These are phyloP conservation scores for Fusarium odoratissimum DNA, from an alignment of 2,329 filamentous ascomycete genomes.

Conservation along the genomic window DNA sequence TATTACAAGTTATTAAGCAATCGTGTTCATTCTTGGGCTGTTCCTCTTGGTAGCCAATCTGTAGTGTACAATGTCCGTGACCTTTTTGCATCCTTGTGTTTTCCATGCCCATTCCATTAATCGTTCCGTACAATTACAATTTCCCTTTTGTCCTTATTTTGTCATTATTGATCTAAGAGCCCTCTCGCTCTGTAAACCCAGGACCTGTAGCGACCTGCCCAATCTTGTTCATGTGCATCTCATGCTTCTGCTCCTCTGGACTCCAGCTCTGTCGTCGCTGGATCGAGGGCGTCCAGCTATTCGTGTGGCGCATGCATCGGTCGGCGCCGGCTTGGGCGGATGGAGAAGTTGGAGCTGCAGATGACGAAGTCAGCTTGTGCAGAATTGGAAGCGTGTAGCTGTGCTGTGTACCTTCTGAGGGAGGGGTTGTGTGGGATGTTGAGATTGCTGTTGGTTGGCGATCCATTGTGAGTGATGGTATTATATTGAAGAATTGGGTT, in stretches of 20 bases:
- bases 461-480: conserved; percentile 16
- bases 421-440: conserved; percentile 23
- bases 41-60: neutral
- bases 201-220: conserved; percentile 50
- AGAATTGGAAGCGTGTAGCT: neutral
- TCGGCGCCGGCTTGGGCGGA: conserved; percentile 45
- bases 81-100: neutral
- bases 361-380: conserved; percentile 12
- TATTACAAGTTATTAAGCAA: neutral
- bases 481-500: neutral
- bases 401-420: conserved; percentile 19
- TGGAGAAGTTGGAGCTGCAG: conserved; percentile 25
- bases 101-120: neutral
- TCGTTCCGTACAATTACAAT: neutral
- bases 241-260: conserved; percentile 65
- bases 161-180: neutral
- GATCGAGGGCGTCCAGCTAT: conserved; percentile 58
- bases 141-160: neutral
- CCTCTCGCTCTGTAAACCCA: conserved; percentile 57
- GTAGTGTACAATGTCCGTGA: conserved; percentile 11
- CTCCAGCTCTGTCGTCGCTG: conserved; percentile 64
- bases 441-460: conserved; percentile 31
- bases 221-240: conserved; percentile 60
- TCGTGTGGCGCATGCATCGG: conserved; percentile 50
- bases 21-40: conserved; percentile 13